Evolutionary conservation across 1,139 yeast species (phyloP).

Genomic region (Entelexis paramagnoliae): DNA sequence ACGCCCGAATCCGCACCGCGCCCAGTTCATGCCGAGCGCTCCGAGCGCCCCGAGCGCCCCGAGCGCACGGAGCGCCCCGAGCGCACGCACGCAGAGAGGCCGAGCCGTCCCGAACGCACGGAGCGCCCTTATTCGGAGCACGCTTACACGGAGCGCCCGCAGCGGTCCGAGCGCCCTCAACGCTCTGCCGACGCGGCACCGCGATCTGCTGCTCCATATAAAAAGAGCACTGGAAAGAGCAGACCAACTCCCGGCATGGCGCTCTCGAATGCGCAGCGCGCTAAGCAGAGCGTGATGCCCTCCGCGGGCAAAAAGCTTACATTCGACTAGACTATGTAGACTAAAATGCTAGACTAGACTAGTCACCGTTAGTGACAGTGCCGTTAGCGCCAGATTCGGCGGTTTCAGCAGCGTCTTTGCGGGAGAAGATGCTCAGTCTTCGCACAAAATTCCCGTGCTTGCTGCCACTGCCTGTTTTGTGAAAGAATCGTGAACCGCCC

Average conservation of each 20-base stretch:
- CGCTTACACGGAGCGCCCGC: neutral
- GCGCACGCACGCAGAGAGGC: too few species aligned
- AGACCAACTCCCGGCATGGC: constrained; percentile 77
- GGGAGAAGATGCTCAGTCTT: constrained; percentile 28
- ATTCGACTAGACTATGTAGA: constrained; percentile 36
- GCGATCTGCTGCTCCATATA: neutral
- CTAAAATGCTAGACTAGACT: neutral
- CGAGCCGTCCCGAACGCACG: neutral
- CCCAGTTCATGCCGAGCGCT: neutral
- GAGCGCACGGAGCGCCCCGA: neutral
- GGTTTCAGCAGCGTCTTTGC: constrained; percentile 24
- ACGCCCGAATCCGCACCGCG: neutral
- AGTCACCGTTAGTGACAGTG: neutral
- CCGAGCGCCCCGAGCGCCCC: neutral
- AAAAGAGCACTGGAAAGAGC: constrained; percentile 24
- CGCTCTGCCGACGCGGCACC: neutral
- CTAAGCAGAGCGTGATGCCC: constrained; percentile 77
- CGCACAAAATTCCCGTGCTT: constrained; percentile 26
- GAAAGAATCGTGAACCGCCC: constrained; percentile 13
- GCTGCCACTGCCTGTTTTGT: constrained; percentile 6
- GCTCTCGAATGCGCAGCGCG: constrained; percentile 80
- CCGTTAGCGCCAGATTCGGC: neutral
- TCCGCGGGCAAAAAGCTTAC: constrained; percentile 82
- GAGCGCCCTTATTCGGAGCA: neutral
- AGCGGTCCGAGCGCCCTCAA: neutral